Evolutionary conservation across 441 rosid genomes (phyloP).

Genomic region (Bocquillonia castaneifolia): DNA sequence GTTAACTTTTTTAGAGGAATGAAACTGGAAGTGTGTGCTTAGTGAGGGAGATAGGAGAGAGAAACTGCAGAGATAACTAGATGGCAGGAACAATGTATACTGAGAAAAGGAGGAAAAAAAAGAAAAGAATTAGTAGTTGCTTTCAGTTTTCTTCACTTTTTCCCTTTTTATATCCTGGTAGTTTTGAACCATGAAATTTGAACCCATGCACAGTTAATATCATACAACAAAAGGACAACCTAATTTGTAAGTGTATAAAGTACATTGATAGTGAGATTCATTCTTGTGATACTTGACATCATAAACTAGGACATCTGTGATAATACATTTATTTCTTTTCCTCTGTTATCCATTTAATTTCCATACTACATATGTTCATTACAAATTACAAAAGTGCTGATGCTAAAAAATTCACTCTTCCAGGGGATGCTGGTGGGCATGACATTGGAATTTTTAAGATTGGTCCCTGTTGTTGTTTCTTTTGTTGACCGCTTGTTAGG

Average conservation of each 20-base stretch:
- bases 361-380: background rate
- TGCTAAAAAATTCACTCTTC: conserved; percentile 24
- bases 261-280: background rate
- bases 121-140: too few species aligned
- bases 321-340: background rate
- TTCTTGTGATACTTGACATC: background rate
- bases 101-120: too few species aligned
- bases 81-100: background rate
- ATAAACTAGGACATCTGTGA: background rate
- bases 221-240: too few species aligned
- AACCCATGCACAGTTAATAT: too few species aligned
- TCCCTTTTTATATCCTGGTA: background rate
- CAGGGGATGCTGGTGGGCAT: conserved; percentile 78
- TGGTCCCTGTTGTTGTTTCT: conserved; percentile 74
- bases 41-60: conserved; percentile 3
- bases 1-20: background rate
- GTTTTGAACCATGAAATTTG: background rate
- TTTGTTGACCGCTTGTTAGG: conserved; percentile 59
- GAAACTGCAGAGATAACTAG: background rate
- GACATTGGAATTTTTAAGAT: conserved; percentile 51
- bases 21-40: background rate
- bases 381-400: background rate
- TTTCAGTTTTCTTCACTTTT: background rate
- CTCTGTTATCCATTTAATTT: background rate
- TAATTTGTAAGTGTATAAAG: too few species aligned